Percentiles rank a stretch among this genome's conserved stretches.
Conservation (phyloP, 1,139 yeast genomes). For the Debaryomyces fabryi region DNA sequence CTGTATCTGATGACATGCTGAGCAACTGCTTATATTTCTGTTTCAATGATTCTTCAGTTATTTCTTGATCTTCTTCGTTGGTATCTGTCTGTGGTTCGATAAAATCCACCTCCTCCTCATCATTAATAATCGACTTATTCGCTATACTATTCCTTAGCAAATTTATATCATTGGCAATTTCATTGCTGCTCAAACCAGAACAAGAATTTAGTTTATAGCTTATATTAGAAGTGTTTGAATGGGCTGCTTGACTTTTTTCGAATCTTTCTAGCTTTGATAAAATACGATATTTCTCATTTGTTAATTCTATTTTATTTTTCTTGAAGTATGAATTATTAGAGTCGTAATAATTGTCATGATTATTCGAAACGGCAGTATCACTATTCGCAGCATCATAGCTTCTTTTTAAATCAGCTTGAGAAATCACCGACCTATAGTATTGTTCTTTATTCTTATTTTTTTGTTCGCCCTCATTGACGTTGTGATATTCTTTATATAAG, state of each 20-base stretch:
- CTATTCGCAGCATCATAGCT: slow-evolving; percentile 10
- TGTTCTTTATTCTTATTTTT: slow-evolving; percentile 20
- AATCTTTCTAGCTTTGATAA: neutral
- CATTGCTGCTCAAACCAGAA: slow-evolving; percentile 26
- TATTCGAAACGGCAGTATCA: slow-evolving; percentile 13
- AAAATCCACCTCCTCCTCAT: slow-evolving; percentile 3
- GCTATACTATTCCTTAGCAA: slow-evolving; percentile 14
- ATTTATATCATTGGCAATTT: slow-evolving; percentile 28
- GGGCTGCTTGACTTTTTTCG: slow-evolving; percentile 5
- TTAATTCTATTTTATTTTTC: slow-evolving; percentile 38
- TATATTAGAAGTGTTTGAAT: neutral
- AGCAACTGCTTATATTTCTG: slow-evolving; percentile 9
- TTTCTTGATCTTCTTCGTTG: slow-evolving; percentile 6
- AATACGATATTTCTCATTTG: slow-evolving; percentile 27
- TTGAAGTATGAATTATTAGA: slow-evolving; percentile 27
- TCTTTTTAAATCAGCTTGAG: slow-evolving; percentile 21
- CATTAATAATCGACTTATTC: slow-evolving; percentile 1
- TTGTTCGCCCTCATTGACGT: slow-evolving; percentile 20
- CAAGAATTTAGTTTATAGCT: slow-evolving; percentile 20
- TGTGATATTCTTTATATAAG: slow-evolving; percentile 30
- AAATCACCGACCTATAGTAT: slow-evolving; percentile 36
- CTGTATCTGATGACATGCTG: slow-evolving; percentile 2
- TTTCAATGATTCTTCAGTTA: slow-evolving; percentile 7
- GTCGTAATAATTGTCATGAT: slow-evolving; percentile 32
- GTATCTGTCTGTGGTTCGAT: slow-evolving; percentile 1